Conservation (phyloP, 805 yeast genomes). For the Yamadazyma laniorum region DNA sequence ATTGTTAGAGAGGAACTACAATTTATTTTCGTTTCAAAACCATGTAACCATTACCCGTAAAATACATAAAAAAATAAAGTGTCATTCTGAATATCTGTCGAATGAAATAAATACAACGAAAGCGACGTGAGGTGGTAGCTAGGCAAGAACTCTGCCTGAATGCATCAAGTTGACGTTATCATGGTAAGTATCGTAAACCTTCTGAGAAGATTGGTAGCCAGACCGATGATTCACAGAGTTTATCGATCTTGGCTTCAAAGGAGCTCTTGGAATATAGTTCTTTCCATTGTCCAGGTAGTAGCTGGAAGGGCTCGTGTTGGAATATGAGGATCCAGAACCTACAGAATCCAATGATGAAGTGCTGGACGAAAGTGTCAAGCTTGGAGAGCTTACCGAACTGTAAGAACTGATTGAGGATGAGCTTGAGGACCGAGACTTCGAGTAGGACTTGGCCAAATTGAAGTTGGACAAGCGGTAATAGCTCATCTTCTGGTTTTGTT, state of each 20-base stretch:
- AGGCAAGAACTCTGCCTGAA: conserved; percentile 7
- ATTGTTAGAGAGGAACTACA: no score
- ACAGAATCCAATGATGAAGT: conserved; percentile 12
- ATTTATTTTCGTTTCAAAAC: no score
- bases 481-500: conserved; percentile 25
- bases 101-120: background rate
- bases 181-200: conserved; percentile 3
- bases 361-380: conserved; percentile 16
- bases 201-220: background rate
- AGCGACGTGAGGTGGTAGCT: background rate
- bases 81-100: background rate
- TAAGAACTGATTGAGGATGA: conserved; percentile 12
- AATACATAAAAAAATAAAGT: conserved; percentile 1
- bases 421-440: conserved; percentile 10
- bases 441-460: conserved; percentile 2
- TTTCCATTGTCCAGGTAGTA: conserved; percentile 1
- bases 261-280: conserved; percentile 12
- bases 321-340: background rate
- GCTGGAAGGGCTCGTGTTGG: background rate
- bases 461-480: conserved; percentile 28
- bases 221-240: conserved; percentile 4
- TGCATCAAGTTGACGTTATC: conserved; percentile 5
- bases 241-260: conserved; percentile 8
- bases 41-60: background rate
- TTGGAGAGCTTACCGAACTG: conserved; percentile 13